A percentile compares a stretch with the other conserved stretches of the same genome.
Evolutionary conservation across 805 yeast species (phyloP).

Genomic region (Metschnikowia reukaufii): DNA sequence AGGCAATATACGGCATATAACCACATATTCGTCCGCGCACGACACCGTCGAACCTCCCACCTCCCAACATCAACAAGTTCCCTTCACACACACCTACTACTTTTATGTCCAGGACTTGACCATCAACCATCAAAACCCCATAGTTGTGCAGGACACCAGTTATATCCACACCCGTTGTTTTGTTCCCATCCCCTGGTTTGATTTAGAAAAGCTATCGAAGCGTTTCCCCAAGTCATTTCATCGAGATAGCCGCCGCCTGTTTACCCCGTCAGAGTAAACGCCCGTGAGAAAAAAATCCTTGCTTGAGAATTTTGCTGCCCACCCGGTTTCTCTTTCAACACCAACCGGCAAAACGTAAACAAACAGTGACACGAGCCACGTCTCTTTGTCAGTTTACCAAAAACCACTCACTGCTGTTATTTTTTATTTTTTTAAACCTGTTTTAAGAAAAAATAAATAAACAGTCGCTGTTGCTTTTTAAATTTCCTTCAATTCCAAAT

Average conservation of each 20-base stretch:
- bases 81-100: slow-evolving; percentile 25
- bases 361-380: slow-evolving; percentile 12
- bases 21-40: slow-evolving; percentile 14
- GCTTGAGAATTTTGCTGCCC: background rate
- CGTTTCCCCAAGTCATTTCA: background rate
- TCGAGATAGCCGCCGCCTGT: slow-evolving; percentile 7
- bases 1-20: slow-evolving; percentile 9
- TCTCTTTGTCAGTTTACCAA: slow-evolving; percentile 4
- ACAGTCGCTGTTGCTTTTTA: no score
- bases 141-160: slow-evolving; percentile 23
- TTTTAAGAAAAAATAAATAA: no score
- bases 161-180: slow-evolving; percentile 23
- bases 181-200: slow-evolving; percentile 4
- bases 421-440: no score
- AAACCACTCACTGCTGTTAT: no score
- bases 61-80: slow-evolving; percentile 19
- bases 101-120: slow-evolving; percentile 25
- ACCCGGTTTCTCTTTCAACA: background rate
- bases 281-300: slow-evolving; percentile 4
- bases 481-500: no score
- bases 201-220: slow-evolving; percentile 1
- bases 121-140: slow-evolving; percentile 8
- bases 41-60: slow-evolving; percentile 16
- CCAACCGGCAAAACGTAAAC: slow-evolving; percentile 8
- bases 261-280: slow-evolving; percentile 8